phyloP scores from a whole-genome alignment of 768 basidiomycete genomes.

The Tubosaeta sp. region DNA sequence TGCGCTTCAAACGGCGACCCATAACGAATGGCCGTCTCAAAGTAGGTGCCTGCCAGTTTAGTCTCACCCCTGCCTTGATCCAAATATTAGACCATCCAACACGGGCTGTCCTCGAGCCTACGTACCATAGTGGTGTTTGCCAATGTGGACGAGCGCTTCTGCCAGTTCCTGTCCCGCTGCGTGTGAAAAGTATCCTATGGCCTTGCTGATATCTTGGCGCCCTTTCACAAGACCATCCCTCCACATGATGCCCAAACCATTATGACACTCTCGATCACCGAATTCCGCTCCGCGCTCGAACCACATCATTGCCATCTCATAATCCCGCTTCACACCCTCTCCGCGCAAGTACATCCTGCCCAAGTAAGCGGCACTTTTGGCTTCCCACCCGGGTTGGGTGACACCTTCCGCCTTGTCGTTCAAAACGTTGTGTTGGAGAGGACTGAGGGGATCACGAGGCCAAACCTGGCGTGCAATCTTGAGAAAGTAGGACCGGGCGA shows the following conservation, averaged over 20 bases:
- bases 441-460: constrained; percentile 71
- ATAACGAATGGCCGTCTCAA: constrained; percentile 79
- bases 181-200: constrained; percentile 60
- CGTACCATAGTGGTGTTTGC: constrained; percentile 69
- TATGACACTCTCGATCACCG: constrained; percentile 84
- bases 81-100: constrained; percentile 3
- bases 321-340: constrained; percentile 82
- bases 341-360: constrained; percentile 94
- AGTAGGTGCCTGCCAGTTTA: constrained; percentile 60
- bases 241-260: constrained; percentile 88
- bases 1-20: constrained; percentile 95
- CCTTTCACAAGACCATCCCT: constrained; percentile 80
- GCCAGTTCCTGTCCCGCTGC: constrained; percentile 88
- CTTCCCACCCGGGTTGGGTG: constrained; percentile 57
- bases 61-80: constrained; percentile 64
- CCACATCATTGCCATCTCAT: constrained; percentile 82
- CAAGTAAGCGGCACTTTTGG: constrained; percentile 80
- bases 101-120: background rate
- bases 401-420: constrained; percentile 47
- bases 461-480: constrained; percentile 81
- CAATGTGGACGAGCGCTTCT: constrained; percentile 89
- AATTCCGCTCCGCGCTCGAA: constrained; percentile 80
- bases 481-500: constrained; percentile 80
- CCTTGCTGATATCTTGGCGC: constrained; percentile 62
- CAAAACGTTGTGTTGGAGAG: constrained; percentile 41